Evolutionary conservation across 768 basidiomycete genomes (phyloP).

Genomic region (Strobilomyces dryophilus): DNA sequence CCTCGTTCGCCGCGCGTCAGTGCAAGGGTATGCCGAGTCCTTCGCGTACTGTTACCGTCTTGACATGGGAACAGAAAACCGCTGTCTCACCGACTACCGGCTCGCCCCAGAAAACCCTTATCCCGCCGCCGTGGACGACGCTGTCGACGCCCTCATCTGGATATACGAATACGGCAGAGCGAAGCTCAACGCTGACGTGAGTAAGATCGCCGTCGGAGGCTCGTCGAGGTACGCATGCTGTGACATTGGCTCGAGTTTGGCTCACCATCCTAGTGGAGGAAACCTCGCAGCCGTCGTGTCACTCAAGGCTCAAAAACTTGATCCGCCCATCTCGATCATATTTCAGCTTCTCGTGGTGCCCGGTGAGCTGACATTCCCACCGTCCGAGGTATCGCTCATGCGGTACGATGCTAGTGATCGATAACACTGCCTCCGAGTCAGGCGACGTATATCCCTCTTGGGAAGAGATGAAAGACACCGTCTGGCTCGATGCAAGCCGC

Average conservation of each 20-base stretch:
- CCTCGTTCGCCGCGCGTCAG: conserved; percentile 44
- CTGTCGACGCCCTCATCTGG: conserved; percentile 65
- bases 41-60: background rate
- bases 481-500: conserved; percentile 54
- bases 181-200: conserved; percentile 44
- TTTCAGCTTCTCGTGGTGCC: conserved; percentile 73
- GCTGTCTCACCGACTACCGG: conserved; percentile 66
- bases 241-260: background rate
- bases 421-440: conserved; percentile 56
- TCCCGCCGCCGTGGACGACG: conserved; percentile 68
- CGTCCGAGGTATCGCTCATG: background rate
- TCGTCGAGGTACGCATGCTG: conserved; percentile 50
- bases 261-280: conserved; percentile 46
- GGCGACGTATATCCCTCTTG: conserved; percentile 43
- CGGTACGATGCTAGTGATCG: conserved; percentile 38
- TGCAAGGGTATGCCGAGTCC: conserved; percentile 15
- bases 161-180: conserved; percentile 44
- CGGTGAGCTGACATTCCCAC: conserved; percentile 11
- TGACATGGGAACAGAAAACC: conserved; percentile 39
- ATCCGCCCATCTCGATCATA: conserved; percentile 49
- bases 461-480: conserved; percentile 52
- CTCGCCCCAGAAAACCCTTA: conserved; percentile 69
- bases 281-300: conserved; percentile 65
- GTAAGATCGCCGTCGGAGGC: conserved; percentile 65
- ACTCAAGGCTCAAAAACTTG: conserved; percentile 51